A percentile compares a stretch with the other conserved stretches of the same genome.
These are phyloP conservation scores for Wickerhamomyces pijperi DNA, from an alignment of 805 yeast species.

Conservation along the genomic window DNA sequence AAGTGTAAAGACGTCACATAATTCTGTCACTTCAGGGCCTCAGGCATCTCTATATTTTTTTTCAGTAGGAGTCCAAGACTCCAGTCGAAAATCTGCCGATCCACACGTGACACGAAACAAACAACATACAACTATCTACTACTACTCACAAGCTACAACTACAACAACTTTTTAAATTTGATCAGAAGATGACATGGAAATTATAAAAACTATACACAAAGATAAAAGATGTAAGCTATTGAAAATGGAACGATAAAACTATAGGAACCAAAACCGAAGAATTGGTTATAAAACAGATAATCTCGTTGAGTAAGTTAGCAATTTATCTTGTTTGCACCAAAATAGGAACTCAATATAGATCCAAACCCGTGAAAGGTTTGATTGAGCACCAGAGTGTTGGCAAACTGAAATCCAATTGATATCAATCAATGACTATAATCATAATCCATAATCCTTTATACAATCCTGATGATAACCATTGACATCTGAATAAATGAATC, in stretches of 20 bases:
- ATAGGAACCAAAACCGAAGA: constrained; percentile 12
- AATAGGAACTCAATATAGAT: constrained; percentile 72
- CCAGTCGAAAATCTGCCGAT: too few relatives aligned
- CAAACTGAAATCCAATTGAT: constrained; percentile 56
- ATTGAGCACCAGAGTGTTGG: constrained; percentile 89
- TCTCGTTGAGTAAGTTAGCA: constrained; percentile 62
- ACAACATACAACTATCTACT: too few relatives aligned
- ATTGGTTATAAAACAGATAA: constrained; percentile 16
- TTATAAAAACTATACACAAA: background rate
- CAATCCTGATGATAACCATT: background rate
- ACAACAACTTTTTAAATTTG: too few relatives aligned
- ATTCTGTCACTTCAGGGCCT: too few relatives aligned
- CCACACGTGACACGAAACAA: too few relatives aligned
- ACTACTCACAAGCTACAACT: too few relatives aligned
- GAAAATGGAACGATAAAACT: constrained; percentile 3
- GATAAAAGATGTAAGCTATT: background rate
- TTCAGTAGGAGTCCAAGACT: too few relatives aligned
- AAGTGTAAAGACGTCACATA: too few relatives aligned
- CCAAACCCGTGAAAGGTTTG: constrained; percentile 8
- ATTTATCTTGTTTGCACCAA: constrained; percentile 76
- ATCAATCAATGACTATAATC: background rate
- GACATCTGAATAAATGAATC: background rate
- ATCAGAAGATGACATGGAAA: too few relatives aligned
- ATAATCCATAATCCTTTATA: background rate
- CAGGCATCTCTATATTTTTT: too few relatives aligned